Evolutionary conservation across 129 eudicot genomes (phyloP).

Genomic region (Flaveria sonorensis): DNA sequence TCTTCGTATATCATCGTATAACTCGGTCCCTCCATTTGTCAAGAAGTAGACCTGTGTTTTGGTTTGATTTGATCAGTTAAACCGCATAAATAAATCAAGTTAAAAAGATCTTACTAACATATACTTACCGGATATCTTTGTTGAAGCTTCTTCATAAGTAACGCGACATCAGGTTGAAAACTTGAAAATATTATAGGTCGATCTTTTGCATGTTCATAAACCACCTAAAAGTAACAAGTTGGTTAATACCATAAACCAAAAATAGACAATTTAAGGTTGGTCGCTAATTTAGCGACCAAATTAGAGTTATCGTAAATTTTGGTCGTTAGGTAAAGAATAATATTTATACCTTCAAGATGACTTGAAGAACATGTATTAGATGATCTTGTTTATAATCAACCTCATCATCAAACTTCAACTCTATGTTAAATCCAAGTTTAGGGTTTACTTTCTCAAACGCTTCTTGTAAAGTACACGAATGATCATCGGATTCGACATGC

Average conservation of each 20-base stretch:
- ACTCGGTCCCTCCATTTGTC: constrained; percentile 70
- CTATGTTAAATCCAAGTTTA: too few relatives aligned
- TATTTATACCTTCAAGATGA: too few relatives aligned
- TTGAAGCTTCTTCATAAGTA: constrained; percentile 66
- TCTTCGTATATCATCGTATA: constrained; percentile 48
- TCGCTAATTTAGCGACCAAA: not conserved
- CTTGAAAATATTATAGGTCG: constrained; percentile 71
- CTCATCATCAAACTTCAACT: too few relatives aligned
- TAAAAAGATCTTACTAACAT: not conserved
- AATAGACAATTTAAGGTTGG: not conserved
- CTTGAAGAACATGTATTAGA: too few relatives aligned
- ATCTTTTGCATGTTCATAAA: constrained; percentile 56
- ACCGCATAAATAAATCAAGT: not conserved
- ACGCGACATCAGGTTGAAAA: constrained; percentile 87
- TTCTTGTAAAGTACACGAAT: too few relatives aligned
- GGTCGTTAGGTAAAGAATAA: too few relatives aligned
- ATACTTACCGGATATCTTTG: constrained; percentile 58
- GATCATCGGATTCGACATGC: too few relatives aligned
- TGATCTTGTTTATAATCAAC: too few relatives aligned
- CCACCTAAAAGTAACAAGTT: constrained; percentile 42
- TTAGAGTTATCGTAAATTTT: too few relatives aligned
- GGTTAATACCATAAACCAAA: too few relatives aligned
- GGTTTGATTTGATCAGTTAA: not conserved
- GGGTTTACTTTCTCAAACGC: too few relatives aligned
- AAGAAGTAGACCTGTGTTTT: constrained; percentile 68